Conservation (phyloP, 805 yeast species). For the Ogataea zsoltii region DNA sequence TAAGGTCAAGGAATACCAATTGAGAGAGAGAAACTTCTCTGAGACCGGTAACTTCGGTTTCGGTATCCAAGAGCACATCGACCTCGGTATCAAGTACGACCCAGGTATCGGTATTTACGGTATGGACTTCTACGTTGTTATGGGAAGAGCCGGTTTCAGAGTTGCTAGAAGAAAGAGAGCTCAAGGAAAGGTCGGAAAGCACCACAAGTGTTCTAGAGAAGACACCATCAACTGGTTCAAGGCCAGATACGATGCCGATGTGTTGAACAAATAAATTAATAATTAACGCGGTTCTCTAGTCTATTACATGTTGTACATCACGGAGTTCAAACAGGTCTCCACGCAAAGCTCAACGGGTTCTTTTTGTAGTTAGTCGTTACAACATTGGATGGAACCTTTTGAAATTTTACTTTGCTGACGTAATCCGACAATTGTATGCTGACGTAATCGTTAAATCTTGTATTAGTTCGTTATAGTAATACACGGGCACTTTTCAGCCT, state of each 20-base stretch:
- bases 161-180: constrained; percentile 98
- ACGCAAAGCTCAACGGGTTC: too few relatives aligned
- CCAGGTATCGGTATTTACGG: constrained; percentile 99
- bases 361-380: too few relatives aligned
- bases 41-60: constrained; percentile 99
- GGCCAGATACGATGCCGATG: constrained; percentile 99
- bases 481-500: neutral
- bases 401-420: neutral
- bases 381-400: neutral
- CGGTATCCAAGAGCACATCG: constrained; percentile 99
- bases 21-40: constrained; percentile 91
- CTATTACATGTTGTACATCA: neutral
- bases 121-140: constrained; percentile 99
- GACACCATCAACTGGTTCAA: constrained; percentile 98
- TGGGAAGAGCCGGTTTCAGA: constrained; percentile 99
- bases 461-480: neutral
- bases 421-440: too few relatives aligned
- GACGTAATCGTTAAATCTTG: too few relatives aligned
- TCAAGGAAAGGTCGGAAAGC: constrained; percentile 83
- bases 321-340: too few relatives aligned
- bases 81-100: constrained; percentile 99
- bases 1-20: constrained; percentile 99
- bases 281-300: constrained; percentile 6
- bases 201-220: constrained; percentile 88
- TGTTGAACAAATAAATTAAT: constrained; percentile 33